These are phyloP conservation scores for Chernovozyma sophiae-reginae DNA, from an alignment of 1,139 yeast species.

Conservation along the genomic window DNA sequence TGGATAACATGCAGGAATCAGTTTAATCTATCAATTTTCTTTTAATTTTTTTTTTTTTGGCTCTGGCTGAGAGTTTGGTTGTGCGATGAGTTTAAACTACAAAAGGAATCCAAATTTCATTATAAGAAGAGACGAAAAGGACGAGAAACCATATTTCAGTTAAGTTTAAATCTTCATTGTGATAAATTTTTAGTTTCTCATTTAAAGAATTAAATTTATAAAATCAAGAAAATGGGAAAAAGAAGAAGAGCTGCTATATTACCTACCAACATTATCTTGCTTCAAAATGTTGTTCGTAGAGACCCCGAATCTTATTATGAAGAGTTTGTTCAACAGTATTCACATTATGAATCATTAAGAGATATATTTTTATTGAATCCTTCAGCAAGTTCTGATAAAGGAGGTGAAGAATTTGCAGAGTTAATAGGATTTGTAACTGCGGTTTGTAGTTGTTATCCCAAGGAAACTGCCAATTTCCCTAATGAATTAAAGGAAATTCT, in stretches of 20 bases:
- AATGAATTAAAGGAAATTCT: slow-evolving; percentile 69
- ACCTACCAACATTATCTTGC: slow-evolving; percentile 84
- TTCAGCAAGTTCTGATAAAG: slow-evolving; percentile 50
- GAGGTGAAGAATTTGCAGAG: slow-evolving; percentile 65
- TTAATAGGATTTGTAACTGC: slow-evolving; percentile 88
- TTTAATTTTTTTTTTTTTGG: no score
- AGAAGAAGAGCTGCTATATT: slow-evolving; percentile 86
- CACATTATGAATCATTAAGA: slow-evolving; percentile 86
- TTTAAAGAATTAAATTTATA: no score
- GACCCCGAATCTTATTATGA: slow-evolving; percentile 94
- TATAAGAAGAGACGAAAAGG: no score
- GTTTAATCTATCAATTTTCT: no score
- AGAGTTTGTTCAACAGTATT: slow-evolving; percentile 86
- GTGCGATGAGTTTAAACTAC: no score
- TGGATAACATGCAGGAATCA: no score
- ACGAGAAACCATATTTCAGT: no score
- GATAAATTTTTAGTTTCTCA: no score
- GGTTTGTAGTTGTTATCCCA: slow-evolving; percentile 84
- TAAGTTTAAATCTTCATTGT: no score
- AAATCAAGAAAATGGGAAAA: slow-evolving; percentile 68
- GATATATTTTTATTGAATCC: slow-evolving; percentile 78
- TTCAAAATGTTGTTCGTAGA: slow-evolving; percentile 88
- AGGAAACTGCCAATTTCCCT: slow-evolving; percentile 82
- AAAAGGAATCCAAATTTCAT: no score
- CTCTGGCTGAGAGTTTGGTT: no score